Evolutionary conservation across 306 rosid genomes (phyloP).

Genomic region (Cucurbita pepo): DNA sequence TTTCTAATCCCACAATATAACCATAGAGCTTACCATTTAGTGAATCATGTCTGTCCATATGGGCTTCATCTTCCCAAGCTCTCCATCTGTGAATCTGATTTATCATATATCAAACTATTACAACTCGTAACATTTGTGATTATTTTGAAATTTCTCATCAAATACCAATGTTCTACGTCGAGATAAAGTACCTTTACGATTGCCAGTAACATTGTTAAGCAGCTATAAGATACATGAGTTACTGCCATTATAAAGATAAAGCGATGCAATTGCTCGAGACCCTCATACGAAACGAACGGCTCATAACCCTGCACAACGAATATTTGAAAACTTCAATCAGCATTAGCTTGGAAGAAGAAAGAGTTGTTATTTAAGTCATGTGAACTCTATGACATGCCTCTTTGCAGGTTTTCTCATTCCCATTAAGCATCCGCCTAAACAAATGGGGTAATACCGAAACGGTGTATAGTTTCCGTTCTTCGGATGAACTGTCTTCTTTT

Average conservation of each 20-base stretch:
- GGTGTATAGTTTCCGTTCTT: slow-evolving; percentile 40
- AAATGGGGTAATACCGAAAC: slow-evolving; percentile 27
- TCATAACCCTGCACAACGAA: slow-evolving; percentile 53
- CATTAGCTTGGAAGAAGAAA: neutral
- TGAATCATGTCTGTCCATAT: slow-evolving; percentile 45
- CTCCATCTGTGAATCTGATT: slow-evolving; percentile 91
- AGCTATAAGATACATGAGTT: slow-evolving; percentile 86
- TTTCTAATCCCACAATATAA: neutral
- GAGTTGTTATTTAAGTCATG: neutral
- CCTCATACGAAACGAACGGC: slow-evolving; percentile 80
- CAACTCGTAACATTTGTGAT: neutral
- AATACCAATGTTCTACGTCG: neutral
- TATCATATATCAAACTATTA: slow-evolving; percentile 12
- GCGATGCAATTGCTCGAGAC: slow-evolving; percentile 95
- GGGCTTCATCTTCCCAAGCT: slow-evolving; percentile 85
- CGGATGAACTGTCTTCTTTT: slow-evolving; percentile 24
- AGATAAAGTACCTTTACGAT: slow-evolving; percentile 54
- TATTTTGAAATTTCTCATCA: neutral
- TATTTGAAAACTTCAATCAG: slow-evolving; percentile 9
- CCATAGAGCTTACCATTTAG: slow-evolving; percentile 38
- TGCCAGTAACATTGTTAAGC: slow-evolving; percentile 88
- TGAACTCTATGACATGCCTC: slow-evolving; percentile 26
- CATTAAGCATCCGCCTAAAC: slow-evolving; percentile 34
- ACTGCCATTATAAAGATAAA: slow-evolving; percentile 94
- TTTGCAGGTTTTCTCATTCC: slow-evolving; percentile 44